phyloP scores from a whole-genome alignment of 345 rosid genomes.

The Isatis tinctoria region DNA sequence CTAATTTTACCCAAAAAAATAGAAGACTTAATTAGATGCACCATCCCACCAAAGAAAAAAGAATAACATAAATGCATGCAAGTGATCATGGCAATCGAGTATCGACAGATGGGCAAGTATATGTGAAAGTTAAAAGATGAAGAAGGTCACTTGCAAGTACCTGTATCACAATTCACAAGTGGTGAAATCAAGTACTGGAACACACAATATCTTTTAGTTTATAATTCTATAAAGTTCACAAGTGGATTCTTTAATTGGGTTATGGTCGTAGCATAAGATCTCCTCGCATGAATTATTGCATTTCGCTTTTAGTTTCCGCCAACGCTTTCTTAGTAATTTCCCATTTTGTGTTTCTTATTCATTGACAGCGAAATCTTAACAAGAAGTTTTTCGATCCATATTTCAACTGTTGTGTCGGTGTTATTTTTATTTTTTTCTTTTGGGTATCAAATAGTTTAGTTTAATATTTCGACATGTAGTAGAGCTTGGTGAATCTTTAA shows the following conservation, averaged over 20 bases:
- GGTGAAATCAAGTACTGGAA: neutral
- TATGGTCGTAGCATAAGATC: neutral
- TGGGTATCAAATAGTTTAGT: neutral
- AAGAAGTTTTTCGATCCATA: neutral
- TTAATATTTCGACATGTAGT: neutral
- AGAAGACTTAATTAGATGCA: neutral
- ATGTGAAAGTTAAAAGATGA: neutral
- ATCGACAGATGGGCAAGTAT: neutral
- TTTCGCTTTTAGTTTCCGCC: neutral
- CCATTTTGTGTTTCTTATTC: conserved; percentile 12
- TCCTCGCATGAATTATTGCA: conserved; percentile 6
- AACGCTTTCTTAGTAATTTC: neutral
- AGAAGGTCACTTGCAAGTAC: neutral
- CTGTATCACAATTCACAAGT: conserved; percentile 1
- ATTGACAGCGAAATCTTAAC: conserved; percentile 14
- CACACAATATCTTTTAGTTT: neutral
- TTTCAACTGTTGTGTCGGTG: conserved; percentile 21
- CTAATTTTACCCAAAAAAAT: too few species aligned
- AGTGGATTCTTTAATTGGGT: conserved; percentile 1
- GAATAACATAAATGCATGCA: neutral
- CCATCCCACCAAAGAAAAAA: too few species aligned
- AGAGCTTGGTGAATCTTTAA: neutral
- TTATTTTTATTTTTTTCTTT: neutral
- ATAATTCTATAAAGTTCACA: neutral
- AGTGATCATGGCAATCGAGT: neutral